Conservation (phyloP, 768 basidiomycete genomes). For the Suillus variegatus region DNA sequence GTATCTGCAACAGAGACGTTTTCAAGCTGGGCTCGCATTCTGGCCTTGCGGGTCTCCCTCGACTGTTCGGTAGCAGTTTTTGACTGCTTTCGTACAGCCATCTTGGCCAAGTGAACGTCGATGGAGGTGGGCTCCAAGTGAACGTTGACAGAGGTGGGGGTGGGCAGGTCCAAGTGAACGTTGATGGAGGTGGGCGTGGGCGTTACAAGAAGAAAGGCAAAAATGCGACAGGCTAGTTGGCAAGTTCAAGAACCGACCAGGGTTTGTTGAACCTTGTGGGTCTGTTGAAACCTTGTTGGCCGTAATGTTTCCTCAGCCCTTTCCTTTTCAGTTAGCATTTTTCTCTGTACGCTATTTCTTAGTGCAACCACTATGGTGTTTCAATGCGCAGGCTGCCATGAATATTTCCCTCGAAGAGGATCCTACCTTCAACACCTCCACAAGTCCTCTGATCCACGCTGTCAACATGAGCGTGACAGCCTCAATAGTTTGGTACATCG, state of each 20-base stretch:
- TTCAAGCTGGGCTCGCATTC: neutral
- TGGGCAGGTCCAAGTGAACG: neutral
- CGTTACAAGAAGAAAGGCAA: neutral
- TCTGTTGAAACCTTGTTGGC: slow-evolving; percentile 1
- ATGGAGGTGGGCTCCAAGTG: neutral
- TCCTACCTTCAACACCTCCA: slow-evolving; percentile 1
- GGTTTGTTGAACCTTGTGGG: neutral
- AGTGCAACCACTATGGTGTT: neutral
- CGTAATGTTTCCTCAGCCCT: neutral
- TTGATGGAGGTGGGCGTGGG: neutral
- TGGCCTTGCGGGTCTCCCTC: neutral
- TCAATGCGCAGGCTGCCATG: neutral
- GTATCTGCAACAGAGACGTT: neutral
- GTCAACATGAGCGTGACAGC: neutral
- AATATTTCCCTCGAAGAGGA: neutral
- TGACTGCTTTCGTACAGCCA: neutral
- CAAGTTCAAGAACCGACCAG: neutral
- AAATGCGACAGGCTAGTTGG: neutral
- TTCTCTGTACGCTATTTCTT: neutral
- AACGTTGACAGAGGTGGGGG: neutral
- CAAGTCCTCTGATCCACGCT: neutral
- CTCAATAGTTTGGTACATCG: neutral
- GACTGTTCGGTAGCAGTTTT: neutral
- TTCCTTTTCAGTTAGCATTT: neutral
- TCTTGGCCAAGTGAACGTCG: neutral